Evolutionary conservation across 2,329 filamentous ascomycete species (phyloP).

Genomic region (Sporothrix brasiliensis): DNA sequence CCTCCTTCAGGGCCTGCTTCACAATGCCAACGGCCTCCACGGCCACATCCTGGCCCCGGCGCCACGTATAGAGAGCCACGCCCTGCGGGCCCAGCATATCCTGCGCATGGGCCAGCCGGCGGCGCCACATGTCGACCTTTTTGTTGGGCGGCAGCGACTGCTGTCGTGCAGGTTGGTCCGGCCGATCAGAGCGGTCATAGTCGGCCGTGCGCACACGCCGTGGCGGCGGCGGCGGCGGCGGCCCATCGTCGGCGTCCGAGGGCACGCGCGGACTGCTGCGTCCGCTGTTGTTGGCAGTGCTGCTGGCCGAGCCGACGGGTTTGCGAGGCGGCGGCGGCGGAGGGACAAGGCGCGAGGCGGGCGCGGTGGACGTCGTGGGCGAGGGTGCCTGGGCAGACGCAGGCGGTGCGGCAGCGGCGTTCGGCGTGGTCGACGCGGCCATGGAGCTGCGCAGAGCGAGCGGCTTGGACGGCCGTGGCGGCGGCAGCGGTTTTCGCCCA

Average conservation of each 20-base stretch:
- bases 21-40: conserved; percentile 68
- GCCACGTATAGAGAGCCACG: conserved; percentile 73
- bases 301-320: conserved; percentile 38
- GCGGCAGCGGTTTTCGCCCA: conserved; percentile 46
- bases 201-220: conserved; percentile 27
- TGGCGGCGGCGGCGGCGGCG: conserved; percentile 32
- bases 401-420: neutral
- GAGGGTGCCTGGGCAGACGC: conserved; percentile 16
- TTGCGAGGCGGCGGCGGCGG: conserved; percentile 30
- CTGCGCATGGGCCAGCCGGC: conserved; percentile 67
- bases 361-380: neutral
- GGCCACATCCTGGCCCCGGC: conserved; percentile 69
- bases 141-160: conserved; percentile 53
- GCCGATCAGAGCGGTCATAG: conserved; percentile 32
- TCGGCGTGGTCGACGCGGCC: conserved; percentile 38
- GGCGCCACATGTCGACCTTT: conserved; percentile 72
- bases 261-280: conserved; percentile 30
- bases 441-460: conserved; percentile 52
- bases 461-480: conserved; percentile 63
- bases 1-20: conserved; percentile 51
- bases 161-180: conserved; percentile 24
- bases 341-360: conserved; percentile 25
- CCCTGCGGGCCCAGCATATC: conserved; percentile 63
- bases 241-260: conserved; percentile 29
- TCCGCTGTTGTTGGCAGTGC: conserved; percentile 41